Conservation (phyloP, 805 yeast genomes). For the Clavispora santaluciae region DNA sequence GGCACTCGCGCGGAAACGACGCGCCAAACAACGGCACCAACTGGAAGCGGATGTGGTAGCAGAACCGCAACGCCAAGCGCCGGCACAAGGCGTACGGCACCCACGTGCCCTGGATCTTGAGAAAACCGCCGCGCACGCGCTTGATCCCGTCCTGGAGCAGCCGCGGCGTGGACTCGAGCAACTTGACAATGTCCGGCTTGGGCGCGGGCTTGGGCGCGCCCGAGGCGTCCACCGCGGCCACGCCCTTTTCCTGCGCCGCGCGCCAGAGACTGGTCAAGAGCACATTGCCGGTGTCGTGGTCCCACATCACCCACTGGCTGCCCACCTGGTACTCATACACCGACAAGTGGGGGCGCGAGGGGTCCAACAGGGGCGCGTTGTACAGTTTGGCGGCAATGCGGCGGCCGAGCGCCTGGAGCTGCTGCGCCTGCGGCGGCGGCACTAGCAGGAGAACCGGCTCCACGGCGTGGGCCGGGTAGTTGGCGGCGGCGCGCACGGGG, state of each 20-base stretch:
- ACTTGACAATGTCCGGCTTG: slow-evolving; percentile 76
- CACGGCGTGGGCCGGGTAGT: neutral
- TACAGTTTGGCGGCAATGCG: slow-evolving; percentile 41
- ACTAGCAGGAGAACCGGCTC: neutral
- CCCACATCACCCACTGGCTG: slow-evolving; percentile 81
- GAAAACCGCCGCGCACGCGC: slow-evolving; percentile 84
- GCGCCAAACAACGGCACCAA: slow-evolving; percentile 78
- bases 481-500: neutral
- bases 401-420: neutral
- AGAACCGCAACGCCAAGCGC: slow-evolving; percentile 64
- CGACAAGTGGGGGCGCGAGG: slow-evolving; percentile 55
- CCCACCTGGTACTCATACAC: slow-evolving; percentile 70
- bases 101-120: slow-evolving; percentile 96
- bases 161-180: slow-evolving; percentile 58
- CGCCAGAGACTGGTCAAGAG: slow-evolving; percentile 90
- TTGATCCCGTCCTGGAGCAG: slow-evolving; percentile 57
- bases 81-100: slow-evolving; percentile 66
- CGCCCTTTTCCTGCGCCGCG: slow-evolving; percentile 24
- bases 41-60: slow-evolving; percentile 71
- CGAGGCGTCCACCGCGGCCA: neutral
- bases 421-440: neutral
- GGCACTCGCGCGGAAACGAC: slow-evolving; percentile 57
- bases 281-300: slow-evolving; percentile 76
- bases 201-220: slow-evolving; percentile 13
- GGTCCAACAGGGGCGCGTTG: slow-evolving; percentile 65